A percentile compares a stretch with the other conserved stretches of the same genome.
Evolutionary conservation across 1,284 basidiomycete species (phyloP).

Genomic region (Cutaneotrichosporon curvatum): DNA sequence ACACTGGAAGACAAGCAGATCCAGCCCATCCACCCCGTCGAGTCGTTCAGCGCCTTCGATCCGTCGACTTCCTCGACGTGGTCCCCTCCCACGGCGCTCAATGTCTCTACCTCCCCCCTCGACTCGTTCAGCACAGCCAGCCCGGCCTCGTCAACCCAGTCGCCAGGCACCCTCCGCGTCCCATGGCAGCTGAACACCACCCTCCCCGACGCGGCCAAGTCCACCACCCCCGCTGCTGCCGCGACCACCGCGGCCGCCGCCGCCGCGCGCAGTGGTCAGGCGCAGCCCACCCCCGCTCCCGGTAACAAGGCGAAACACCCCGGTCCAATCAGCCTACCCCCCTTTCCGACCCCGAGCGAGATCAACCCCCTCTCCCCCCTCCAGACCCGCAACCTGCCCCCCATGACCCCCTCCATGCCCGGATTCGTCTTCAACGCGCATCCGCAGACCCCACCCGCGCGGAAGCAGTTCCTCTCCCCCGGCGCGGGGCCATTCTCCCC

Average conservation of each 20-base stretch:
- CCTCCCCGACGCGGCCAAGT: not conserved
- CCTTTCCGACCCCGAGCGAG: slow-evolving; percentile 28
- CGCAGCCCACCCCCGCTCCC: not conserved
- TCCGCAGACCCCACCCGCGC: slow-evolving; percentile 43
- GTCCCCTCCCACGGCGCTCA: no score
- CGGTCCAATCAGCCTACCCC: slow-evolving; percentile 39
- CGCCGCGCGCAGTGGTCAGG: no score
- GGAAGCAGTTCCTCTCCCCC: slow-evolving; percentile 36
- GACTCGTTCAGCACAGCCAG: no score
- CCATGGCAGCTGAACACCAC: slow-evolving; percentile 27
- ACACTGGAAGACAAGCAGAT: slow-evolving; percentile 19
- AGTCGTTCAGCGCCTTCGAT: slow-evolving; percentile 13
- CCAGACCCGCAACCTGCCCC: slow-evolving; percentile 40
- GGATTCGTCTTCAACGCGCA: slow-evolving; percentile 46
- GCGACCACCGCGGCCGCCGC: no score
- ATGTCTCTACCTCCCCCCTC: no score
- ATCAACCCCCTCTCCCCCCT: slow-evolving; percentile 37
- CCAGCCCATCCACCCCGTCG: slow-evolving; percentile 15
- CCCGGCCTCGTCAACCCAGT: not conserved
- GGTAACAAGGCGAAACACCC: slow-evolving; percentile 22
- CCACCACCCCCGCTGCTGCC: slow-evolving; percentile 3
- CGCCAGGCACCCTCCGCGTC: slow-evolving; percentile 12
- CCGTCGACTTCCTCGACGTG: no score
- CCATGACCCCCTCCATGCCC: slow-evolving; percentile 48
- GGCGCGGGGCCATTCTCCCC: slow-evolving; percentile 44